Conservation (phyloP, 768 basidiomycete genomes). For the Coprinopsis marcescibilis region DNA sequence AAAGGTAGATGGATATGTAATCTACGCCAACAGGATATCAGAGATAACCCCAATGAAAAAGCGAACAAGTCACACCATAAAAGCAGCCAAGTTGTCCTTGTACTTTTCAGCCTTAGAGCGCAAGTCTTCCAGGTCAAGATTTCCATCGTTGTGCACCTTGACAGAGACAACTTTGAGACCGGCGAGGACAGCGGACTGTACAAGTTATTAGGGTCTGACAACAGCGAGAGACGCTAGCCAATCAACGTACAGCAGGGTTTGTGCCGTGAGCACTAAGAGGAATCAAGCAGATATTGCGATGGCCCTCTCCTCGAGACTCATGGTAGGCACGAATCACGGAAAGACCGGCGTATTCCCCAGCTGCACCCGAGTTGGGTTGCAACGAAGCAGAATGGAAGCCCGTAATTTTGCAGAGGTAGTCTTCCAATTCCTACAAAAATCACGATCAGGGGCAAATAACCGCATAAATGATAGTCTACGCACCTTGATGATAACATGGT, state of each 20-base stretch:
- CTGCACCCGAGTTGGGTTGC: slow-evolving; percentile 99
- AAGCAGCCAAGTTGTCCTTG: slow-evolving; percentile 88
- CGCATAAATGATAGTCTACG: slow-evolving; percentile 4
- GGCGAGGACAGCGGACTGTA: slow-evolving; percentile 91
- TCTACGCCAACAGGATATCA: slow-evolving; percentile 37
- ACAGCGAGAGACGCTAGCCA: too few species aligned
- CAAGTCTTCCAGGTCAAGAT: slow-evolving; percentile 83
- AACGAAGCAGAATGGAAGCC: slow-evolving; percentile 95
- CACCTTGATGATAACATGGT: slow-evolving; percentile 74
- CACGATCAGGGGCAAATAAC: neutral
- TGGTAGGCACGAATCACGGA: slow-evolving; percentile 93
- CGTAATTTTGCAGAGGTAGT: slow-evolving; percentile 88
- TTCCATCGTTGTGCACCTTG: slow-evolving; percentile 83
- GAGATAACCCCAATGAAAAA: slow-evolving; percentile 2
- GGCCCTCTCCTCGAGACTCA: slow-evolving; percentile 75
- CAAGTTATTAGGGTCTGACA: too few species aligned
- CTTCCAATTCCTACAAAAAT: slow-evolving; percentile 69
- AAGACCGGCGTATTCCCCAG: slow-evolving; percentile 96
- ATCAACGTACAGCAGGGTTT: slow-evolving; percentile 91
- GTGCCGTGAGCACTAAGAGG: slow-evolving; percentile 97
- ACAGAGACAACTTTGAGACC: slow-evolving; percentile 96
- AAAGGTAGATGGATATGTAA: slow-evolving; percentile 96
- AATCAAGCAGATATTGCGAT: slow-evolving; percentile 89
- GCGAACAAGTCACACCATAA: slow-evolving; percentile 61
- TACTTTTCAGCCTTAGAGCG: slow-evolving; percentile 83